Evolutionary conservation across 441 rosid species (phyloP).

Genomic region (Dalechampia spathulata): DNA sequence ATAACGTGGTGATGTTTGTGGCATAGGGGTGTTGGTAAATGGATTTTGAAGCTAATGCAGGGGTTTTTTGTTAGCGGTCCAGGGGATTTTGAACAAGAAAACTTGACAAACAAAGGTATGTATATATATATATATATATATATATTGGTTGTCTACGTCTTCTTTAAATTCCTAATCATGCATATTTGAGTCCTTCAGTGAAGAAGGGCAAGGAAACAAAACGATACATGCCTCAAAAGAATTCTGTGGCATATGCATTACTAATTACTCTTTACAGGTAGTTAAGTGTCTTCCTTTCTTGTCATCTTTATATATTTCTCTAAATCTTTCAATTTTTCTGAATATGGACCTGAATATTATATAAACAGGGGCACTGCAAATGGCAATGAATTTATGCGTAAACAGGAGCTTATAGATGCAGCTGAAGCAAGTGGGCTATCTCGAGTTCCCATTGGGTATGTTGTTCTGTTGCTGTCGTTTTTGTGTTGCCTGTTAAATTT

Average conservation of each 20-base stretch:
- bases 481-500: conserved; percentile 2
- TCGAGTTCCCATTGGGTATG: conserved; percentile 59
- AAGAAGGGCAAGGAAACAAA: conserved; percentile 38
- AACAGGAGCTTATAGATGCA: conserved; percentile 85
- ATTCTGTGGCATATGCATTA: conserved; percentile 78
- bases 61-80: conserved; percentile 47
- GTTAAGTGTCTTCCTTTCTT: not conserved
- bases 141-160: conserved; percentile 4
- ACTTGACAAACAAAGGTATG: conserved; percentile 32
- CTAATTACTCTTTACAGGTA: conserved; percentile 77
- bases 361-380: conserved; percentile 45
- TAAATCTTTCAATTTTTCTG: conserved; percentile 6
- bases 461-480: conserved; percentile 5
- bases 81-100: conserved; percentile 51
- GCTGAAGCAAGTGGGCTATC: conserved; percentile 94
- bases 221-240: conserved; percentile 69
- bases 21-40: conserved; percentile 82
- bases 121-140: conserved; percentile 6
- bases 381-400: conserved; percentile 70
- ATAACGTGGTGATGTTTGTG: conserved; percentile 8
- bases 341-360: conserved; percentile 10
- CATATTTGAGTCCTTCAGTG: conserved; percentile 27
- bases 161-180: not conserved
- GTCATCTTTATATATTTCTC: conserved; percentile 2
- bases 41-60: conserved; percentile 65